These are phyloP conservation scores for Phytomonas francai DNA, from an alignment of 208 protist genomes.

Conservation along the genomic window DNA sequence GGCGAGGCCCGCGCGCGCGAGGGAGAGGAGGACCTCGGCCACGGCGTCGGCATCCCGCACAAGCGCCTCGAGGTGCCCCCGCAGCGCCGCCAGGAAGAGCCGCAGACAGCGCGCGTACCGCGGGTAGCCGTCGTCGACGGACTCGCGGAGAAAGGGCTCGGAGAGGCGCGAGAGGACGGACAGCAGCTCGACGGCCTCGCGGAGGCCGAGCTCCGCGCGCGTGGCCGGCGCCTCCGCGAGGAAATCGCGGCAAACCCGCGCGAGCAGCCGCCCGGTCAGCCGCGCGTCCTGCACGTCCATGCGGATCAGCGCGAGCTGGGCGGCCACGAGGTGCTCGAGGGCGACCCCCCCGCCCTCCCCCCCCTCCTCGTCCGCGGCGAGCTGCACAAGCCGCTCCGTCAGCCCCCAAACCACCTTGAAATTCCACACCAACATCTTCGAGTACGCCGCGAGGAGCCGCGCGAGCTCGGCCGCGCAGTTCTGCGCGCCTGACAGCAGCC, in stretches of 20 bases:
- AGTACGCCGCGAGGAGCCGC: slow-evolving; percentile 50
- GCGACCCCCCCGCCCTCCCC: slow-evolving; percentile 10
- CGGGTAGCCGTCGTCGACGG: neutral
- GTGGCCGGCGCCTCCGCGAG: slow-evolving; percentile 1
- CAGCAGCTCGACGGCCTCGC: slow-evolving; percentile 27
- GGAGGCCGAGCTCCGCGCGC: neutral
- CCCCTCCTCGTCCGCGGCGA: slow-evolving; percentile 6
- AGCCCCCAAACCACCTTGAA: slow-evolving; percentile 53
- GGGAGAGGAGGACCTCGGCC: slow-evolving; percentile 58
- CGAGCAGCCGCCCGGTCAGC: too few species aligned
- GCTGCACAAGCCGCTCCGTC: slow-evolving; percentile 31
- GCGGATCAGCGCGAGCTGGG: slow-evolving; percentile 48
- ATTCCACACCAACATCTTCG: slow-evolving; percentile 74
- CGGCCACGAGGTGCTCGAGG: slow-evolving; percentile 37
- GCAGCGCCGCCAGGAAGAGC: too few species aligned
- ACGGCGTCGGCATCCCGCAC: slow-evolving; percentile 29
- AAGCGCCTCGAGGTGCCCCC: neutral
- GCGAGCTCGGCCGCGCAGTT: slow-evolving; percentile 21
- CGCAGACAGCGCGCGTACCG: too few species aligned
- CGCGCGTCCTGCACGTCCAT: slow-evolving; percentile 37
- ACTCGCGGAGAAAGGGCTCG: neutral
- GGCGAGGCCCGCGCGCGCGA: slow-evolving; percentile 27
- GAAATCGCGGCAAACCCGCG: too few species aligned
- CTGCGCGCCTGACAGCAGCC: slow-evolving; percentile 15
- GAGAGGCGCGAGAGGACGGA: slow-evolving; percentile 27